Evolutionary conservation across 306 rosid genomes (phyloP), one percentile per base, ranked within the genome.

Genomic region (Vigna radiata): DNA sequence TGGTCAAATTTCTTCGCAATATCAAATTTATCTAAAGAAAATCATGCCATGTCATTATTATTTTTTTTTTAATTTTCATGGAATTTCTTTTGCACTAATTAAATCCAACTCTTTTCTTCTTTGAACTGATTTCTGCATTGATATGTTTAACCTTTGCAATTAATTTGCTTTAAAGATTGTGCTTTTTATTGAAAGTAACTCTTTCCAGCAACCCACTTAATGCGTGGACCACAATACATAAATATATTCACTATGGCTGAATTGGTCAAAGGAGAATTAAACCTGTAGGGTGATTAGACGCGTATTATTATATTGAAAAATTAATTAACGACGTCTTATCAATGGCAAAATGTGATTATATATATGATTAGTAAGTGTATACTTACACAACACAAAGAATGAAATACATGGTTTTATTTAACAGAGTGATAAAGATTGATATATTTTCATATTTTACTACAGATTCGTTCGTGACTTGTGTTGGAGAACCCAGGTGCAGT

Each of bases 401-500:
- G 33, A 41, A 53, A 13, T 27, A 6, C 2, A 59, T 66, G 36
- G 25, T 66, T 39, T 36, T 64, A 33, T 39, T 36, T 37, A 33
- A 31, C 46, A 17, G 1, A 16, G 2, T 47, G 56, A 29, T 2
- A 36, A 43, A 6, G 76, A 71, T 13, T 50, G 18, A 70, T 17
- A 37, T 3, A 50, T 52, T 46, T 68, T 36, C 49, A 21, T 18
- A 47, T 52, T 43, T 49, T 33, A 78, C 48, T 78, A 52, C 91
- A 95, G 98, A 66, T 95, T 90, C 29, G 80, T 71, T 2, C 79
- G 97, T 13, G 98, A 95, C 80, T 67, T 90, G 46, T 75, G 93
- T 23, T 95, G 98, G 98, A 29, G 98, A 87, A 92, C 98, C 3
- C 82, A 89, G 41, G 80, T 76, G 11, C 85, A 85, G 69, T 17